Evolutionary conservation across 192 early-diverging fungal species (phyloP).

Genomic region (Umbelopsis isabellina): DNA sequence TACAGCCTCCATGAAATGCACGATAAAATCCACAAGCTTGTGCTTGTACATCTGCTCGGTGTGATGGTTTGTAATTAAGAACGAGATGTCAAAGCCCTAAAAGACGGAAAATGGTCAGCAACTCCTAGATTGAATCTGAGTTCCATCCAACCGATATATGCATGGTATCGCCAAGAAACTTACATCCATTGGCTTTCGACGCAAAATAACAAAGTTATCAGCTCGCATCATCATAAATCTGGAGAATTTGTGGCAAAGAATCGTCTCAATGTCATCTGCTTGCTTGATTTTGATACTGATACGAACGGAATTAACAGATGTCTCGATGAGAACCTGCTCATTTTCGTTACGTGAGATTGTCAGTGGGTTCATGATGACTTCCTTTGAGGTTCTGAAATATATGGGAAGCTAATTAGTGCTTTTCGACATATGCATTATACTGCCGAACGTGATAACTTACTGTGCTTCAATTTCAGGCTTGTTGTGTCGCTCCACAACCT

Average conservation of each 20-base stretch:
- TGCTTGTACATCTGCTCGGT: conserved; percentile 99
- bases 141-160: not conserved
- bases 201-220: conserved; percentile 93
- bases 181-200: conserved; percentile 88
- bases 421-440: not conserved
- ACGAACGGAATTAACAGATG: conserved; percentile 92
- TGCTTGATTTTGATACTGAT: conserved; percentile 97
- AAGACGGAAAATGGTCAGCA: not conserved
- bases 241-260: conserved; percentile 96
- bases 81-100: conserved; percentile 96
- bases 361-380: conserved; percentile 86
- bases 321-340: conserved; percentile 90
- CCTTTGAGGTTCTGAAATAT: conserved; percentile 64
- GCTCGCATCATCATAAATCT: conserved; percentile 97
- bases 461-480: conserved; percentile 95
- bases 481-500: conserved; percentile 97
- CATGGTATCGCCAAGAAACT: conserved; percentile 18
- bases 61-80: conserved; percentile 96
- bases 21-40: conserved; percentile 98
- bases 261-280: conserved; percentile 94
- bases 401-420: not conserved
- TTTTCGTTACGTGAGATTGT: conserved; percentile 90
- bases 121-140: not conserved
- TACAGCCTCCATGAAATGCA: conserved; percentile 99
- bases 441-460: conserved; percentile 44